Percentiles rank a stretch among this genome's conserved stretches.
phyloP scores from a whole-genome alignment of 1,284 basidiomycete genomes.

The Puccinia polysora region DNA sequence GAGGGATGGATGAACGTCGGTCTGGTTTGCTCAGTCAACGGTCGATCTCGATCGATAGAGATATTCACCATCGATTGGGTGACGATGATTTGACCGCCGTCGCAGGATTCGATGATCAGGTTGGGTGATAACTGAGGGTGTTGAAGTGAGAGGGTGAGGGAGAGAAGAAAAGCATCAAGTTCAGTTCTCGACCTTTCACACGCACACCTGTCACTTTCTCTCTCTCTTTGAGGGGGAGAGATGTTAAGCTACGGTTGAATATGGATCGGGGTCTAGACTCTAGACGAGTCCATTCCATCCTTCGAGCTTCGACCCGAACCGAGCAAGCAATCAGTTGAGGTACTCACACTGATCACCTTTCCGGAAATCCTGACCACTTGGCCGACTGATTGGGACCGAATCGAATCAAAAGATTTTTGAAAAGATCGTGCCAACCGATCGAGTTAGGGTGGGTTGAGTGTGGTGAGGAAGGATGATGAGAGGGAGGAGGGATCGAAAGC shows the following conservation, averaged over 20 bases:
- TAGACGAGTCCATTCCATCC: too few species aligned
- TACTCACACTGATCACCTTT: conserved; percentile 33
- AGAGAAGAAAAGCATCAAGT: too few species aligned
- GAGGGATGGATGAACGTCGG: not conserved
- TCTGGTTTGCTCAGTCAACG: not conserved
- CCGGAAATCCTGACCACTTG: conserved; percentile 28
- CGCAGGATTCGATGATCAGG: conserved; percentile 18
- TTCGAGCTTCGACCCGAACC: not conserved
- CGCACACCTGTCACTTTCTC: too few species aligned
- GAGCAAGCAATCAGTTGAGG: not conserved
- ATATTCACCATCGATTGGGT: not conserved
- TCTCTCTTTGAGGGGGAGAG: too few species aligned
- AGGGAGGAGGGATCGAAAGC: too few species aligned
- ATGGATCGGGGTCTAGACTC: too few species aligned
- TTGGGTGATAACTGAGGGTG: not conserved
- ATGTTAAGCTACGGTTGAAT: too few species aligned
- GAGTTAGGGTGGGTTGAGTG: too few species aligned
- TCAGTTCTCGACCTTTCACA: too few species aligned
- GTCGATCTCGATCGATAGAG: not conserved
- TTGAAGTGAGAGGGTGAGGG: too few species aligned
- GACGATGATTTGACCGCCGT: conserved; percentile 27
- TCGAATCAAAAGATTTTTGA: not conserved
- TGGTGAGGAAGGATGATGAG: too few species aligned
- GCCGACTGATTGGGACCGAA: conserved; percentile 5
- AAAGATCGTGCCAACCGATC: not conserved